Evolutionary conservation across 2,329 filamentous ascomycete genomes (phyloP).

Genomic region (Trichoderma asperellum): DNA sequence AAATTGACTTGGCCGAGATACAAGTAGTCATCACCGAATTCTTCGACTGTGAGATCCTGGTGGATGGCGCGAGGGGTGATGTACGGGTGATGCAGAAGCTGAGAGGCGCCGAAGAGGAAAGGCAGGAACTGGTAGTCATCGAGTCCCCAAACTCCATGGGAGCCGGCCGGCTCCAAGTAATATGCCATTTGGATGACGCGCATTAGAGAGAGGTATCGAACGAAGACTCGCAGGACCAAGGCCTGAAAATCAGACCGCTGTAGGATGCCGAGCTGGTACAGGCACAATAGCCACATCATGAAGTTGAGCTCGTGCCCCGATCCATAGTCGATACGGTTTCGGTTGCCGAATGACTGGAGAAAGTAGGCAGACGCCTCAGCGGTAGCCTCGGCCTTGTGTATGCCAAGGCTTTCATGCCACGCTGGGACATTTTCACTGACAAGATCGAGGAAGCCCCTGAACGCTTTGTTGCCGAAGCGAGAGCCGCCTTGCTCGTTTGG

Average conservation of each 20-base stretch:
- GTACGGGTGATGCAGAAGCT: conserved; percentile 81
- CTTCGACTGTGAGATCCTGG: conserved; percentile 83
- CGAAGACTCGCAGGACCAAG: conserved; percentile 77
- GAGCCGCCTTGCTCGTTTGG: conserved; percentile 86
- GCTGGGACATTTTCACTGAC: conserved; percentile 57
- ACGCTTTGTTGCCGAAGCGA: conserved; percentile 92
- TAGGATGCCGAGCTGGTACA: conserved; percentile 77
- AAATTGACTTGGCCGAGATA: conserved; percentile 93
- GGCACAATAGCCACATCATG: conserved; percentile 91
- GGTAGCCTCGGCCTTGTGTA: conserved; percentile 58
- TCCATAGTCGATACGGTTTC: conserved; percentile 89
- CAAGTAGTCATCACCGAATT: conserved; percentile 80
- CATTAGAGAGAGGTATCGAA: conserved; percentile 84
- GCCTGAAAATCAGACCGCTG: conserved; percentile 68
- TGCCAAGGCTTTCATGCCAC: conserved; percentile 68
- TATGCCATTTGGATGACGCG: conserved; percentile 86
- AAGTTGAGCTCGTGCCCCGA: conserved; percentile 98
- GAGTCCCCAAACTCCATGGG: conserved; percentile 95
- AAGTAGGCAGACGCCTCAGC: conserved; percentile 81
- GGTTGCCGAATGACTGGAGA: conserved; percentile 81
- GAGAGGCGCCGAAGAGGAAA: conserved; percentile 91
- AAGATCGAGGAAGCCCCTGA: conserved; percentile 78
- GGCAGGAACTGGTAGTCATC: conserved; percentile 98
- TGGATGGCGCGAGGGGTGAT: conserved; percentile 83
- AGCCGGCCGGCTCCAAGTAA: conserved; percentile 95